Base-by-base conservation (phyloP, 169 alveolate genomes). In the Plasmodium sp. region DNA sequence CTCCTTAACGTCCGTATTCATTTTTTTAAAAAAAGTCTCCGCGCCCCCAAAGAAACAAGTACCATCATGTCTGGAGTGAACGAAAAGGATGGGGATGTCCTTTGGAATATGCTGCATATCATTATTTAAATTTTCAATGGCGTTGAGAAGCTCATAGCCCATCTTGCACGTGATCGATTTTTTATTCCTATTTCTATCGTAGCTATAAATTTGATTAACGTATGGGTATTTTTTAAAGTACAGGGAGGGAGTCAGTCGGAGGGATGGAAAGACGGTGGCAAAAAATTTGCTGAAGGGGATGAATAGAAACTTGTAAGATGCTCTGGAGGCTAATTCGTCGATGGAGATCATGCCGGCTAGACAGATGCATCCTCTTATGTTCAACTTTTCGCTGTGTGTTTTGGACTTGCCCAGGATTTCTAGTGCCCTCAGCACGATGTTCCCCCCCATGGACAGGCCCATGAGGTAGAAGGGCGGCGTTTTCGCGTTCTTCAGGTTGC, bases 381-480 rank as follows among this genome's bases (percentile, higher is more conserved):
- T 92, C 51, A 84, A 54, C 39, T 79, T 88, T 7, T 48, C 45
- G 18, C 43, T 81, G 45, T 86, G 92, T 73, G 77, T 83, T 81
- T 75, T 84, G 58, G 95, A 85, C 36, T 74, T 84, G n/a, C 82
- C 71, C 41, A 88, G 67, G n/a, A 85, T 84, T 72, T 95, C 95
- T 71, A 93, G 84, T 14, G 74, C 56, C 33, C 97, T 43, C 41
- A 95, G 73, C 22, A 93, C 96, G 14, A 96, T 93, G 93, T 95
- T 95, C 12, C 97, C 97, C 3, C 97, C 97, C 97, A 96, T 96
- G 34, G 96, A 93, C 22, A 95, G 48, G 5, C 97, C 97, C 74
- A 84, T 84, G n/a, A 96, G 84, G 92, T 93, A 93, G 56, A 90
- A 85, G 54, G 93, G 96, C 3, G 95, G 92, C 14, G 88, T 88